Conservation (phyloP, 2,329 filamentous ascomycete genomes). For the Endoconidiophora laricicola region DNA sequence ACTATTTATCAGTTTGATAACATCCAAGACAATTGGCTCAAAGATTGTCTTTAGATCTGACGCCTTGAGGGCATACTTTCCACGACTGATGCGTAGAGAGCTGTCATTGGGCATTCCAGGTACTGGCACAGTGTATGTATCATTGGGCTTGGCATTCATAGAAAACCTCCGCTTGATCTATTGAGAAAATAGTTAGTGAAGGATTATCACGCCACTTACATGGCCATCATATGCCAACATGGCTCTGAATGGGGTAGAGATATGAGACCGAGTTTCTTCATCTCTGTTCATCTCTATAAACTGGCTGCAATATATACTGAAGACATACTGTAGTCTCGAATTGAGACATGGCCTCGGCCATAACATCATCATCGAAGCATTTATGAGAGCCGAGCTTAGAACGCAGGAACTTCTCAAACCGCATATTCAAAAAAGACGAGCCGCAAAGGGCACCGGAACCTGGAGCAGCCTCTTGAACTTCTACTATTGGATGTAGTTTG, state of each 20-base stretch:
- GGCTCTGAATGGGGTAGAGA: too few relatives aligned
- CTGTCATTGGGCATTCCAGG: constrained; percentile 22
- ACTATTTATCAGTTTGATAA: constrained; percentile 19
- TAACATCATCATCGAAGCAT: constrained; percentile 26
- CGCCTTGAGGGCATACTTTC: constrained; percentile 23
- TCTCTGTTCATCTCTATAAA: background rate
- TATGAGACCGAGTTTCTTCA: background rate
- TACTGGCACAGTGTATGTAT: constrained; percentile 21
- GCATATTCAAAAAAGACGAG: constrained; percentile 31
- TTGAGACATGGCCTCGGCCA: constrained; percentile 24
- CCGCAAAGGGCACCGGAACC: constrained; percentile 34
- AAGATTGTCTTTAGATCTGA: constrained; percentile 24
- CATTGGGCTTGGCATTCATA: constrained; percentile 21
- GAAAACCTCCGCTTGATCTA: constrained; percentile 23
- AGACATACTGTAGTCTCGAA: constrained; percentile 26
- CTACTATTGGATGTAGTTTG: constrained; percentile 25
- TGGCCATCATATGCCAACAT: too few relatives aligned
- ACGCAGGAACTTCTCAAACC: constrained; percentile 29
- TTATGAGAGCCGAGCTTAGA: constrained; percentile 27
- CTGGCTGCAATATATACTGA: constrained; percentile 13
- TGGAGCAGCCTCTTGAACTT: constrained; percentile 31
- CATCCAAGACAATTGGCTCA: background rate
- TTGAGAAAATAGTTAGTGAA: too few relatives aligned
- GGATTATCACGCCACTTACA: too few relatives aligned
- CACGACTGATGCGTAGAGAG: constrained; percentile 23